Conservation (phyloP, 2,329 filamentous ascomycete genomes). For the Mariannaea sp. region DNA sequence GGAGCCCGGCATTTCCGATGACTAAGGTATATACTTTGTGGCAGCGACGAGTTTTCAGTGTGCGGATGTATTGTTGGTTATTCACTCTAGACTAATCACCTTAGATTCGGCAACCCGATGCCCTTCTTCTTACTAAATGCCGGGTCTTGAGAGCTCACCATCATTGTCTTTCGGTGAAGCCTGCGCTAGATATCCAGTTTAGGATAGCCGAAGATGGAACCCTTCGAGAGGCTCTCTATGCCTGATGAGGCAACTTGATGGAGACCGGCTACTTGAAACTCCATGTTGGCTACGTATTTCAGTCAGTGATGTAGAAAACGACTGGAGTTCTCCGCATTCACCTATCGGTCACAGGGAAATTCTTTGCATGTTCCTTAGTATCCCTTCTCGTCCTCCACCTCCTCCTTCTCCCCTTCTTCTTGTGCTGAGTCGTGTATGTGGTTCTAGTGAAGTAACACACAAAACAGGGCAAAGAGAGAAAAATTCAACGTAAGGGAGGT, state of each 20-base stretch:
- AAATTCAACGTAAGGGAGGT: too few species aligned
- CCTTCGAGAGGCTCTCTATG: background rate
- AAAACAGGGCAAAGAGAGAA: too few species aligned
- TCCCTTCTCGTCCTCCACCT: too few species aligned
- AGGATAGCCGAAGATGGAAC: constrained; percentile 8
- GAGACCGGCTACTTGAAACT: too few species aligned
- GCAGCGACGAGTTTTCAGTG: too few species aligned
- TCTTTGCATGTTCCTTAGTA: too few species aligned
- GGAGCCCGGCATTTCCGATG: background rate
- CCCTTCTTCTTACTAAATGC: background rate
- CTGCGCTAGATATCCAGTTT: constrained; percentile 7
- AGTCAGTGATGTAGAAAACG: too few species aligned
- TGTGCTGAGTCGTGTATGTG: too few species aligned
- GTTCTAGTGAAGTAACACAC: background rate
- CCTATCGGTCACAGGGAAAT: too few species aligned
- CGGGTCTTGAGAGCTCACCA: background rate
- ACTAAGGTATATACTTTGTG: background rate
- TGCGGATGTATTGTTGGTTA: background rate
- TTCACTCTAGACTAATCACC: background rate
- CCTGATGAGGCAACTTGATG: constrained; percentile 4
- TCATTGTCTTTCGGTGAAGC: background rate
- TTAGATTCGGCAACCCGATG: background rate
- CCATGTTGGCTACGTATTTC: background rate
- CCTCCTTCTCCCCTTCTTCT: too few species aligned
- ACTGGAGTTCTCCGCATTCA: too few species aligned